These are phyloP conservation scores for Ceratonia siliqua DNA, from an alignment of 306 rosid genomes.

Conservation along the genomic window DNA sequence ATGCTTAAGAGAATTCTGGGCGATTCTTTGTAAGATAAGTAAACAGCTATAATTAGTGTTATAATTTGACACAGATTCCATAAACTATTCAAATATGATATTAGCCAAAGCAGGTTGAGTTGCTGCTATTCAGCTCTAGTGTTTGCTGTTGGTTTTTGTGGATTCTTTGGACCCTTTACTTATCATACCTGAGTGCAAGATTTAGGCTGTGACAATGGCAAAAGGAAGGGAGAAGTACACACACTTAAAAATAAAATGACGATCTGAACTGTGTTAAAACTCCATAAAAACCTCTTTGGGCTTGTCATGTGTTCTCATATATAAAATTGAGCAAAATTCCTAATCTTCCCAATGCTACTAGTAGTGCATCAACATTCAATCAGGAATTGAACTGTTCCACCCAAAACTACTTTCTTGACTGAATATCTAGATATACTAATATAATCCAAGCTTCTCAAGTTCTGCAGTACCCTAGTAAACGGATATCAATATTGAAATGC, in stretches of 20 bases:
- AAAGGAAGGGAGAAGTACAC: background rate
- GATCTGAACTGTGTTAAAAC: conserved; percentile 3
- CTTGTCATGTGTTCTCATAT: background rate
- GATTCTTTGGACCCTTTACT: background rate
- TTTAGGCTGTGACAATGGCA: background rate
- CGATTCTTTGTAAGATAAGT: background rate
- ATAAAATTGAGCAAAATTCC: background rate
- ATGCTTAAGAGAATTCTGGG: conserved; percentile 14
- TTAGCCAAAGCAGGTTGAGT: background rate
- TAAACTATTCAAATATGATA: background rate
- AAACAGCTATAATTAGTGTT: background rate
- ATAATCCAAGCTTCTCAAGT: background rate
- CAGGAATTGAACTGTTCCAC: background rate
- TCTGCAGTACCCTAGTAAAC: background rate
- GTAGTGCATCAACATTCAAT: background rate
- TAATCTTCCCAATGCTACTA: background rate
- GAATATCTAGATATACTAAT: background rate
- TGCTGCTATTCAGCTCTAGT: background rate
- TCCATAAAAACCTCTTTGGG: background rate
- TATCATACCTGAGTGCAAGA: background rate
- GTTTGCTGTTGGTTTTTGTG: background rate
- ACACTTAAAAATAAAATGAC: background rate
- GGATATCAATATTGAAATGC: background rate
- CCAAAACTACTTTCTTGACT: background rate
- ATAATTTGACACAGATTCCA: background rate